Base-by-base conservation (phyloP, 2,329 filamentous ascomycete species). In the Fusarium sp. region DNA sequence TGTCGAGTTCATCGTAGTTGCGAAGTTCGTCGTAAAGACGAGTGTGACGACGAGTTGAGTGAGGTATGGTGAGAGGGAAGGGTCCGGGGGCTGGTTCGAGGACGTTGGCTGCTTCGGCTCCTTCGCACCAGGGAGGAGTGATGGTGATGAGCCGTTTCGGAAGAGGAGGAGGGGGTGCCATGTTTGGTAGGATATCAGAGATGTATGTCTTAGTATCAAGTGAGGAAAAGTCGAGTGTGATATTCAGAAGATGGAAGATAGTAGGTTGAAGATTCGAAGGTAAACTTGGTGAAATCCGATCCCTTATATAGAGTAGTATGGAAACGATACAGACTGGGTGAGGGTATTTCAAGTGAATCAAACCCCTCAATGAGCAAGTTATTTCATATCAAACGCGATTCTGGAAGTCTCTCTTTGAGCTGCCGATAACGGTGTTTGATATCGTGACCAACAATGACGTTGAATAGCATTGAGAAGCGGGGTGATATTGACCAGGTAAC, bases 81-180 rank as follows among this genome's bases (percentile, higher is more conserved):
- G 61, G 48, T 7, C 8, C 3, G 11, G 55, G 55, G 12, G 37
- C 27, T 16, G 58, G 30, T n/a, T 57, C 64, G 5, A 37, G 45
- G 21, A 2, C 30, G 34, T 43, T 25, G 9, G 54, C 7, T 7
- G 20, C 28, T 42, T 34, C 25, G 1, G 37, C 10, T 11, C 12
- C 34, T 32, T 59, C 49, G 21, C 32, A 63, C 69, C 63, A 73
- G 7, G 58, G 58, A 8, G 60, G 69, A 12, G 54, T 25, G 42
- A 66, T 45, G 30, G 72, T 72, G 40, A 45, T 18, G 10, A 74
- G 63, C 48, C 50, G 59, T 18, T 34, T 42, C 13, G 71, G 66
- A 23, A 73, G 67, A 4, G 42, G 28, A 2, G 55, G 50, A 23
- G 51, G 50, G 14, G 51, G 41, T 4, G 40, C n/a, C 70, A 72